Evolutionary conservation across 106 monocot genomes (phyloP).

Genomic region (Acorus gramineus): DNA sequence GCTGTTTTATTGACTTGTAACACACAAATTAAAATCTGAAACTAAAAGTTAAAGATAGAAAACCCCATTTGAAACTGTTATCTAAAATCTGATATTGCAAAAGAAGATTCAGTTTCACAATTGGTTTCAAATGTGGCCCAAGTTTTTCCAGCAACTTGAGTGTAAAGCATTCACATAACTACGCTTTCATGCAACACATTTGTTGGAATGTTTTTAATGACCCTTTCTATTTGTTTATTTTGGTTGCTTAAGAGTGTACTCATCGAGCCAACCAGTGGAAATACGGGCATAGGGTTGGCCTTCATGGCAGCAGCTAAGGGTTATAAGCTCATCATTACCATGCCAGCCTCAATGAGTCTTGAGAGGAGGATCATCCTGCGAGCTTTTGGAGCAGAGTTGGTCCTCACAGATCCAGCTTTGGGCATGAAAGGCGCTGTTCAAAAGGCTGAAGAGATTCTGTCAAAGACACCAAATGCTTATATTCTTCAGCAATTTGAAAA

Average conservation of each 20-base stretch:
- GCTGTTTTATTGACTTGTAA: no score
- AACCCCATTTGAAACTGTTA: no score
- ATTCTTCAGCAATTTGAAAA: constrained; percentile 73
- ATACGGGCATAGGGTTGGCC: constrained; percentile 69
- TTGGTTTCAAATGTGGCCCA: no score
- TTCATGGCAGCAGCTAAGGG: constrained; percentile 76
- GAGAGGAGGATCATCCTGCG: constrained; percentile 66
- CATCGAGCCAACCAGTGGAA: constrained; percentile 70
- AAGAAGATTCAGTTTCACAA: no score
- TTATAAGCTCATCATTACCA: constrained; percentile 44
- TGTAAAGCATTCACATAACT: no score
- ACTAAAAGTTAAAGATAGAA: no score
- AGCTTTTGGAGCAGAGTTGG: constrained; percentile 59
- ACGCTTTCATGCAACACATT: no score
- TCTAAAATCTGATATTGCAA: no score
- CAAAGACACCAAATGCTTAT: constrained; percentile 44
- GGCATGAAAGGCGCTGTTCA: constrained; percentile 55
- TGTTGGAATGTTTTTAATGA: no score
- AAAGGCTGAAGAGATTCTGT: constrained; percentile 52
- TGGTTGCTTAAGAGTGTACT: constrained; percentile 40
- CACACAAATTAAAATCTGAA: no score
- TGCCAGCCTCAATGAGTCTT: constrained; percentile 73
- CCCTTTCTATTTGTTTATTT: background rate
- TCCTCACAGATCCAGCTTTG: constrained; percentile 41
- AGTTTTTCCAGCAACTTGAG: no score